Percentiles rank a stretch among this genome's conserved stretches.
These are phyloP conservation scores for Hemisphaericaspora nanyangensis DNA, from an alignment of 805 yeast species.

Conservation along the genomic window DNA sequence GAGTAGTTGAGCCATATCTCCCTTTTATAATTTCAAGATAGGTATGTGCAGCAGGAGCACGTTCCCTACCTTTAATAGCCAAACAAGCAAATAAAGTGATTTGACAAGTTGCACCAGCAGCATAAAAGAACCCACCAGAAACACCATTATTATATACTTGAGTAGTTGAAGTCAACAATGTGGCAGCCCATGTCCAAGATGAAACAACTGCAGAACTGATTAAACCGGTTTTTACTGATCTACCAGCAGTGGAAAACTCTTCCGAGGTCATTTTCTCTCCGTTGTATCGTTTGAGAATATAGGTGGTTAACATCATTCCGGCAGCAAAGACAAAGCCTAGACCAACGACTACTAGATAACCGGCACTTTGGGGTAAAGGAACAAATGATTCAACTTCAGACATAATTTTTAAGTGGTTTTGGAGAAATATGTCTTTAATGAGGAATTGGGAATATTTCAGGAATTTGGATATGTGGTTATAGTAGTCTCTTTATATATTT, in stretches of 20 bases:
- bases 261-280: conserved; percentile 87
- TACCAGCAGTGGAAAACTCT: conserved; percentile 90
- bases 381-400: conserved; percentile 6
- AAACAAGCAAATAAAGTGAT: conserved; percentile 80
- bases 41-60: conserved; percentile 91
- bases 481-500: no score
- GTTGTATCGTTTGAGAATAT: conserved; percentile 70
- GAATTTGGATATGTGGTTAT: not conserved
- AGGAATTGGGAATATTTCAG: not conserved
- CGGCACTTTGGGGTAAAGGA: conserved; percentile 69
- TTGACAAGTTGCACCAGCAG: conserved; percentile 89
- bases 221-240: conserved; percentile 79
- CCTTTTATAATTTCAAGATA: conserved; percentile 79
- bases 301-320: conserved; percentile 78
- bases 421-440: not conserved
- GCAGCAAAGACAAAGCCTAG: conserved; percentile 75
- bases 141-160: conserved; percentile 77
- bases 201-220: conserved; percentile 89
- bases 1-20: conserved; percentile 77
- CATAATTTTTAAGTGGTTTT: not conserved
- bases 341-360: conserved; percentile 85
- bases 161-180: conserved; percentile 48
- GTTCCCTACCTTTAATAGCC: conserved; percentile 84
- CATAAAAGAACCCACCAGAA: conserved; percentile 77
- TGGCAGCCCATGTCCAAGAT: conserved; percentile 76